Evolutionary conservation across 257 asterid genomes (phyloP).

Genomic region (Perilla frutescens): DNA sequence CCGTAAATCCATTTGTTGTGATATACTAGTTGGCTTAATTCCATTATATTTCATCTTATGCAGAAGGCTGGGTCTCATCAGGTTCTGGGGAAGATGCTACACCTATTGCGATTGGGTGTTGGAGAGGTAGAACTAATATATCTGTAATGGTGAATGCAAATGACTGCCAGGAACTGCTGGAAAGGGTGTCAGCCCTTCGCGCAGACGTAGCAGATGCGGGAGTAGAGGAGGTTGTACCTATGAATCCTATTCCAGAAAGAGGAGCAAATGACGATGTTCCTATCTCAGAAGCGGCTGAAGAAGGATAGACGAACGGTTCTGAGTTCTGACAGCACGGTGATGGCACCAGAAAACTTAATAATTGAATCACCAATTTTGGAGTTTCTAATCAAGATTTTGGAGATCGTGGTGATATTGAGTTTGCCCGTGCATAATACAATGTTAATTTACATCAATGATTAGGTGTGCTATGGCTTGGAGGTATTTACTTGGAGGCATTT

Average conservation of each 20-base stretch:
- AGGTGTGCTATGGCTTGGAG: neutral
- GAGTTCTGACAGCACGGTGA: neutral
- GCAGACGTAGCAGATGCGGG: conserved; percentile 45
- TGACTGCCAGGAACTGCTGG: conserved; percentile 82
- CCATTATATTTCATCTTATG: conserved; percentile 30
- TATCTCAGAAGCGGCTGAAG: conserved; percentile 33
- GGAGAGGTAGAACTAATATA: conserved; percentile 82
- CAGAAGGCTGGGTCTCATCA: conserved; percentile 50
- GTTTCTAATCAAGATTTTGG: conserved; percentile 10
- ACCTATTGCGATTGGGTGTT: conserved; percentile 82
- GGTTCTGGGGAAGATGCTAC: conserved; percentile 55
- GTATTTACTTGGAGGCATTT: neutral
- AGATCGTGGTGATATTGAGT: neutral
- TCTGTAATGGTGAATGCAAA: conserved; percentile 82
- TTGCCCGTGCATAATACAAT: no score
- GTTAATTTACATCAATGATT: neutral
- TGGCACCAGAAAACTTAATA: conserved; percentile 28
- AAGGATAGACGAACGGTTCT: neutral
- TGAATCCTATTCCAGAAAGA: neutral
- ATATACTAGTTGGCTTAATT: conserved; percentile 1
- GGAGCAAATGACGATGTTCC: conserved; percentile 39
- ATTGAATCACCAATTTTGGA: conserved; percentile 35
- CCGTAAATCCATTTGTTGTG: neutral
- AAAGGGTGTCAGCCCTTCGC: conserved; percentile 54
- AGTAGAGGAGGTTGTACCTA: conserved; percentile 32